phyloP scores from a whole-genome alignment of 1,139 yeast species.

The Suhomyces chickasaworum region DNA sequence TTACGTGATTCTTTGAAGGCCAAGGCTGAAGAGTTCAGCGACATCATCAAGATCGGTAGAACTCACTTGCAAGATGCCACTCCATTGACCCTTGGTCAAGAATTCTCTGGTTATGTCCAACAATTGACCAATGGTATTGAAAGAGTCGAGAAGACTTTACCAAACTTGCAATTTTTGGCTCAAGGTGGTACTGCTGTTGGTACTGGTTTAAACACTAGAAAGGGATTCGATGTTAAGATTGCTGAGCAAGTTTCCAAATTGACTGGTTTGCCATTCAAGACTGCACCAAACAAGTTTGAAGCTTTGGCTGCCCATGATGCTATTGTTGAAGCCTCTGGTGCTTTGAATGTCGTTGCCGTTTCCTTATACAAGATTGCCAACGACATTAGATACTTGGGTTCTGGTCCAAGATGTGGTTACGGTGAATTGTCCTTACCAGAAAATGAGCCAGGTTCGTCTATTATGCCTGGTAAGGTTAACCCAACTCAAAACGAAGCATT shows the following conservation, averaged over 20 bases:
- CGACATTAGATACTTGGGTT: slow-evolving; percentile 26
- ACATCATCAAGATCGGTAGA: slow-evolving; percentile 26
- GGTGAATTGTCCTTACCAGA: slow-evolving; percentile 26
- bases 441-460: slow-evolving; percentile 26
- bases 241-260: slow-evolving; percentile 20
- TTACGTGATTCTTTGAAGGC: slow-evolving; percentile 21
- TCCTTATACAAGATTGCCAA: slow-evolving; percentile 26
- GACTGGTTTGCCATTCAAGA: slow-evolving; percentile 22
- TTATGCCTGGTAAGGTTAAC: slow-evolving; percentile 28
- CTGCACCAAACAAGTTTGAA: slow-evolving; percentile 28
- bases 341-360: slow-evolving; percentile 24
- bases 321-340: slow-evolving; percentile 25
- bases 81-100: slow-evolving; percentile 26
- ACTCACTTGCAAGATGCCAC: slow-evolving; percentile 28
- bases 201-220: slow-evolving; percentile 24
- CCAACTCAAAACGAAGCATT: slow-evolving; percentile 27
- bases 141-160: slow-evolving; percentile 21
- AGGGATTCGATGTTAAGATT: slow-evolving; percentile 22
- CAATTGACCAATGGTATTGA: slow-evolving; percentile 24
- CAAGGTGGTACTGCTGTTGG: slow-evolving; percentile 29
- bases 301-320: slow-evolving; percentile 28
- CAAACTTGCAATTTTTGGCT: slow-evolving; percentile 24
- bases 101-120: slow-evolving; percentile 26
- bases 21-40: slow-evolving; percentile 22
- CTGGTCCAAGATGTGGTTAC: slow-evolving; percentile 27